Percentiles rank a stretch among this genome's conserved stretches.
Conservation (phyloP, 2,329 filamentous ascomycete genomes). For the Clonostachys rosea region DNA sequence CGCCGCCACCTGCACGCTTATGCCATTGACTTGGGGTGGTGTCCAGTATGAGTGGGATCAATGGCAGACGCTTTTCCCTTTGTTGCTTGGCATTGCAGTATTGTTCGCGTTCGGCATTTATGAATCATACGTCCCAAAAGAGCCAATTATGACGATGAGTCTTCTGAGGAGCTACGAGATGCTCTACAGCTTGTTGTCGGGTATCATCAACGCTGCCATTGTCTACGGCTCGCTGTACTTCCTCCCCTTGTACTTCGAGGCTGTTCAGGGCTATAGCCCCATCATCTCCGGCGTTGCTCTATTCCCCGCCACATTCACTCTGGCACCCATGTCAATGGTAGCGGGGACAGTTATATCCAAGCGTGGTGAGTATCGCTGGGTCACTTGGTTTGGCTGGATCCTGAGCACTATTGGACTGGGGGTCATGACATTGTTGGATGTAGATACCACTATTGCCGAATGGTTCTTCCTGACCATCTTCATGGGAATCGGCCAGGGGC, state of each 20-base stretch:
- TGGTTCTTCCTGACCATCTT: constrained; percentile 35
- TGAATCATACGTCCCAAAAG: constrained; percentile 11
- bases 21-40: constrained; percentile 7
- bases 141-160: constrained; percentile 14
- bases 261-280: constrained; percentile 24
- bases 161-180: constrained; percentile 13
- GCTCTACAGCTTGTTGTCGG: constrained; percentile 12
- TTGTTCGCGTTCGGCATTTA: constrained; percentile 18
- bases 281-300: constrained; percentile 22
- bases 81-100: constrained; percentile 30
- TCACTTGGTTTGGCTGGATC: constrained; percentile 27
- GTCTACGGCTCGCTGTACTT: constrained; percentile 32
- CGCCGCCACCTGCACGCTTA: constrained; percentile 15
- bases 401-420: constrained; percentile 32
- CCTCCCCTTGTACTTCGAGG: constrained; percentile 41
- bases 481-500: constrained; percentile 30
- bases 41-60: constrained; percentile 3
- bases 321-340: constrained; percentile 16
- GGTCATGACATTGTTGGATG: constrained; percentile 28
- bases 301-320: constrained; percentile 20
- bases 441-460: constrained; percentile 17
- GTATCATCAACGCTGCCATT: constrained; percentile 11
- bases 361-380: constrained; percentile 21
- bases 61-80: constrained; percentile 12
- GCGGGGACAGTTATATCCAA: constrained; percentile 19